Conservation (phyloP, 2,329 filamentous ascomycete genomes). For the Pseudocercospora crystallina region DNA sequence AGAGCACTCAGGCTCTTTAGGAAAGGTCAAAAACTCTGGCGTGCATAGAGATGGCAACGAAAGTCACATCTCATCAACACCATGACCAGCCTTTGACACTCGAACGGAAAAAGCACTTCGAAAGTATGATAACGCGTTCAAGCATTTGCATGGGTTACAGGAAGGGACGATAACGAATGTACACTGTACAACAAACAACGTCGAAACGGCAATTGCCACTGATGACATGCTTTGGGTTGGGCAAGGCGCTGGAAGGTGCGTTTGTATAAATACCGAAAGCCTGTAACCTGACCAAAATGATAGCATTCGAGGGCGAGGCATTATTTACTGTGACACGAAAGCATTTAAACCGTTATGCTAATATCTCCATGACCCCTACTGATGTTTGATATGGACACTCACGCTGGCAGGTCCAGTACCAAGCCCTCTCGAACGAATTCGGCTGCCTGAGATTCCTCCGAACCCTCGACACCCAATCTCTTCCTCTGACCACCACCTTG, state of each 20-base stretch:
- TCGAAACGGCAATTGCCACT: background rate
- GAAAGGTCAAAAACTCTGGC: background rate
- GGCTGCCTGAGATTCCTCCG: too few relatives aligned
- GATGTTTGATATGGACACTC: too few relatives aligned
- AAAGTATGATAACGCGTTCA: slow-evolving; percentile 1
- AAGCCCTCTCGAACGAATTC: too few relatives aligned
- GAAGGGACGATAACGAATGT: slow-evolving; percentile 6
- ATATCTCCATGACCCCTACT: too few relatives aligned
- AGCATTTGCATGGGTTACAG: slow-evolving; percentile 11
- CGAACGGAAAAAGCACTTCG: background rate
- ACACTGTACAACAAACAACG: slow-evolving; percentile 8
- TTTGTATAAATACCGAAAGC: slow-evolving; percentile 13
- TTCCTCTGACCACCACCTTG: too few relatives aligned
- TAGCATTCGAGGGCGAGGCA: slow-evolving; percentile 4
- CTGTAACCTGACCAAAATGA: slow-evolving; percentile 7
- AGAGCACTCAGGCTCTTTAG: background rate
- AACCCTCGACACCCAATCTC: too few relatives aligned
- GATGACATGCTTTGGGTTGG: slow-evolving; percentile 9
- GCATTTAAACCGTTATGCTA: too few relatives aligned
- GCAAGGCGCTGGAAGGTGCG: slow-evolving; percentile 8
- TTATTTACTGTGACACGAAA: too few relatives aligned
- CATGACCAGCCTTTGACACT: background rate
- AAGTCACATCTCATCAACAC: background rate
- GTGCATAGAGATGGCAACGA: background rate
- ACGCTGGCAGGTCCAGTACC: too few relatives aligned